Percentiles rank a stretch among this genome's conserved stretches.
Evolutionary conservation across 2,329 filamentous ascomycete species (phyloP).

Genomic region (Tolypocladium tundrense): DNA sequence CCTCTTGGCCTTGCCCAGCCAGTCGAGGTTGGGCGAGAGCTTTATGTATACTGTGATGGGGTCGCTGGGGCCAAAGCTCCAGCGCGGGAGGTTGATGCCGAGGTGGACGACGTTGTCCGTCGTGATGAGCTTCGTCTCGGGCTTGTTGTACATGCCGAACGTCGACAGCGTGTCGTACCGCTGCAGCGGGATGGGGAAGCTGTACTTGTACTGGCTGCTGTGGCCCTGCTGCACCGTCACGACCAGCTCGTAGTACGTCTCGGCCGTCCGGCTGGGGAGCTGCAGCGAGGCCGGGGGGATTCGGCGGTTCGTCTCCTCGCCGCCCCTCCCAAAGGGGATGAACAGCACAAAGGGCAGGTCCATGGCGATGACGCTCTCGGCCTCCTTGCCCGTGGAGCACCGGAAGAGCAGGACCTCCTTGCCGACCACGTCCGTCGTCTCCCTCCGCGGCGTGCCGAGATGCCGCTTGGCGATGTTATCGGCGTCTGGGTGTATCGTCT

Average conservation of each 20-base stretch:
- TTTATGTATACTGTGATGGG: slow-evolving; percentile 96
- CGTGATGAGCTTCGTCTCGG: slow-evolving; percentile 75
- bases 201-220: slow-evolving; percentile 77
- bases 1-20: slow-evolving; percentile 79
- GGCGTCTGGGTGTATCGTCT: slow-evolving; percentile 93
- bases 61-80: slow-evolving; percentile 93
- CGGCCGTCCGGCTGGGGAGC: slow-evolving; percentile 83
- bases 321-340: slow-evolving; percentile 86
- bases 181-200: slow-evolving; percentile 81
- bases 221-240: slow-evolving; percentile 91
- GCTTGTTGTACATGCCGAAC: slow-evolving; percentile 98
- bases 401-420: slow-evolving; percentile 91
- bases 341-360: slow-evolving; percentile 95
- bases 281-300: slow-evolving; percentile 90
- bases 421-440: slow-evolving; percentile 85
- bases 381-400: slow-evolving; percentile 72
- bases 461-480: slow-evolving; percentile 91
- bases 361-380: slow-evolving; percentile 87
- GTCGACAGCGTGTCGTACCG: slow-evolving; percentile 95
- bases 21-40: slow-evolving; percentile 82
- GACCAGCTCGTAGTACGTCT: slow-evolving; percentile 94
- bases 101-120: slow-evolving; percentile 86
- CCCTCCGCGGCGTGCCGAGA: slow-evolving; percentile 78
- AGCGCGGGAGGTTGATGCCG: slow-evolving; percentile 83
- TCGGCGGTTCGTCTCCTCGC: slow-evolving; percentile 78